These are phyloP conservation scores for Paramecium octaurelia DNA, from an alignment of 73 alveolate species.

Conservation along the genomic window DNA sequence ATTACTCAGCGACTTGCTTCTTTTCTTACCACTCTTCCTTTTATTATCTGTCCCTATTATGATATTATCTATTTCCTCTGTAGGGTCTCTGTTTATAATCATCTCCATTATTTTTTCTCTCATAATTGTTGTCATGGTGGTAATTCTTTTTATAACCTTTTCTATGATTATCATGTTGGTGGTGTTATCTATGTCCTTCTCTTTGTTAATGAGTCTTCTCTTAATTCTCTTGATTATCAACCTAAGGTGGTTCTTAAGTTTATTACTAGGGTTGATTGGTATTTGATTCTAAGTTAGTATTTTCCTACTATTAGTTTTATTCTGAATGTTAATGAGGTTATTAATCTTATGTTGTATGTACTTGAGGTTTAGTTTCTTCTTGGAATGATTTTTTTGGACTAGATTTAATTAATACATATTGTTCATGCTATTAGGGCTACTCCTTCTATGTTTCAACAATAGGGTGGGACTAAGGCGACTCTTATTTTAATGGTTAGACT, in stretches of 20 bases:
- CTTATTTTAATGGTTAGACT: background rate
- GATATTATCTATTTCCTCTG: background rate
- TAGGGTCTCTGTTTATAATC: background rate
- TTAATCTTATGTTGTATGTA: background rate
- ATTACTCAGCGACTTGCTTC: background rate
- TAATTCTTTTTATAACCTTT: slow-evolving; percentile 1
- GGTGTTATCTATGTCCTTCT: background rate
- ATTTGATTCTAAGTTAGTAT: background rate
- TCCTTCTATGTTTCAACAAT: background rate
- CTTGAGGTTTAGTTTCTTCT: background rate
- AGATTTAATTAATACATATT: background rate
- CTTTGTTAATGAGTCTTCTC: background rate
- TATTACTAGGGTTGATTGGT: background rate
- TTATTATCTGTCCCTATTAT: background rate
- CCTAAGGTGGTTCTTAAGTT: background rate
- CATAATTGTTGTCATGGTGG: background rate
- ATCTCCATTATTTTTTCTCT: background rate
- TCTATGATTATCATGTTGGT: background rate
- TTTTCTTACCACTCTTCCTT: background rate
- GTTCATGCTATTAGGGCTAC: background rate
- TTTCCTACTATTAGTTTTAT: background rate
- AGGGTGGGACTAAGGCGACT: background rate
- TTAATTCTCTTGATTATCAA: background rate
- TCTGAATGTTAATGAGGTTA: background rate
- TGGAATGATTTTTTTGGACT: background rate